A percentile compares a stretch with the other conserved stretches of the same genome.
These are phyloP conservation scores for Melampsora americana DNA, from an alignment of 1,284 basidiomycete genomes.

Conservation along the genomic window DNA sequence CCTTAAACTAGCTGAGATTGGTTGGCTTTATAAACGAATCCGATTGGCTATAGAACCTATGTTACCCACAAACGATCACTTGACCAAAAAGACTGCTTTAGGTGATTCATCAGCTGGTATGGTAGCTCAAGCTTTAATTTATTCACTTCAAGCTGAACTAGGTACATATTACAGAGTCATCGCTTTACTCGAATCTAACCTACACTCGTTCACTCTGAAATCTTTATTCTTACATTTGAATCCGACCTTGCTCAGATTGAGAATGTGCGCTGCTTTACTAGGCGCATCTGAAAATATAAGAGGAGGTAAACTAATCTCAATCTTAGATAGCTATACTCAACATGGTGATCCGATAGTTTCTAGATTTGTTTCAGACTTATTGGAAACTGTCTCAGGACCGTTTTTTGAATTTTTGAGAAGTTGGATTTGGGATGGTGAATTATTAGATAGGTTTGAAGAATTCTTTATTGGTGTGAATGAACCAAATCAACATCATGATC, in stretches of 20 bases:
- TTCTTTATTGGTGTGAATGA: slow-evolving; percentile 89
- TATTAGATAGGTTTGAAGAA: slow-evolving; percentile 90
- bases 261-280: too few species aligned
- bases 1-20: slow-evolving; percentile 86
- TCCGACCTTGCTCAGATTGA: slow-evolving; percentile 19
- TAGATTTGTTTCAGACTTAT: slow-evolving; percentile 80
- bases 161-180: slow-evolving; percentile 92
- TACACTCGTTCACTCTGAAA: slow-evolving; percentile 45
- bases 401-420: slow-evolving; percentile 90
- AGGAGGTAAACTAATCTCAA: too few species aligned
- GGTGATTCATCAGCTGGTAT: neutral
- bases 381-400: slow-evolving; percentile 91
- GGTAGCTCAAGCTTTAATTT: slow-evolving; percentile 71
- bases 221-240: slow-evolving; percentile 39
- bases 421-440: slow-evolving; percentile 95
- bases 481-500: slow-evolving; percentile 49
- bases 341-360: slow-evolving; percentile 67
- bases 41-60: slow-evolving; percentile 8
- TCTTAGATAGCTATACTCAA: too few species aligned
- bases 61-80: neutral
- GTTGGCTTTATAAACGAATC: slow-evolving; percentile 64
- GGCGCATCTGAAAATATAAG: too few species aligned
- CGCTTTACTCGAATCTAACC: slow-evolving; percentile 76
- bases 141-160: slow-evolving; percentile 85
- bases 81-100: neutral